A percentile compares a stretch with the other conserved stretches of the same genome.
Conservation (phyloP, 225 moss, liverwort and hornwort genomes). For the Polytrichum commune region DNA sequence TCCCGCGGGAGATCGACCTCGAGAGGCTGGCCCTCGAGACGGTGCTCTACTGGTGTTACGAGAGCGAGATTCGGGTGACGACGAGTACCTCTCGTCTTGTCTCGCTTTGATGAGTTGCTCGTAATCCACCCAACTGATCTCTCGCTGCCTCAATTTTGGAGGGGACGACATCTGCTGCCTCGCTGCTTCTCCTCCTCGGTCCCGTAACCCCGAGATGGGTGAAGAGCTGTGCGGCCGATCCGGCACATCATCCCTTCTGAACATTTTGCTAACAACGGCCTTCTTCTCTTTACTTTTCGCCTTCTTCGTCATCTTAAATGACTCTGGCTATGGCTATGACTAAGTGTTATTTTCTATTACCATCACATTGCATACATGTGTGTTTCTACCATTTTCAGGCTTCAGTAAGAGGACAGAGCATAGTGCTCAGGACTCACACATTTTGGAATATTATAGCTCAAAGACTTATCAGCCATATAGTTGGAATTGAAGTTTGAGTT, state of each 20-base stretch:
- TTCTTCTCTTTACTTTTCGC: slow-evolving; percentile 45
- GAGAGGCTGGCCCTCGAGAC: slow-evolving; percentile 10
- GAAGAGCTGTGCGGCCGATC: slow-evolving; percentile 31
- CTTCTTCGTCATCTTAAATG: slow-evolving; percentile 23
- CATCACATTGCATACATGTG: too few relatives aligned
- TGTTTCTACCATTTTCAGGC: too few relatives aligned
- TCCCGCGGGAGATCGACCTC: slow-evolving; percentile 18
- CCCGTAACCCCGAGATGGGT: slow-evolving; percentile 15
- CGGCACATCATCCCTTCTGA: slow-evolving; percentile 17
- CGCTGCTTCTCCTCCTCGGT: slow-evolving; percentile 4
- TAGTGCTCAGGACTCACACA: too few relatives aligned
- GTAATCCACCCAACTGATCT: slow-evolving; percentile 56
- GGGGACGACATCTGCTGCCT: slow-evolving; percentile 4
- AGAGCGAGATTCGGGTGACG: slow-evolving; percentile 6
- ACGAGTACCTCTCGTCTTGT: slow-evolving; percentile 28
- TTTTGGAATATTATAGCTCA: too few relatives aligned
- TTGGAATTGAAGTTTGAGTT: too few relatives aligned
- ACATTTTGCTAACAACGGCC: slow-evolving; percentile 11
- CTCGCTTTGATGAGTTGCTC: slow-evolving; percentile 45
- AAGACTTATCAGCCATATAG: too few relatives aligned
- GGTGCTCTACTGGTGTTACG: slow-evolving; percentile 15
- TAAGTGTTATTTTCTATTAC: too few relatives aligned
- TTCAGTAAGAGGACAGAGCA: too few relatives aligned
- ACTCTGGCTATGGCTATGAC: too few relatives aligned
- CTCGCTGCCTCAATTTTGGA: slow-evolving; percentile 30